A percentile compares a stretch with the other conserved stretches of the same genome.
phyloP scores from a whole-genome alignment of 2,329 filamentous ascomycete genomes.

The Myotisia sp. region DNA sequence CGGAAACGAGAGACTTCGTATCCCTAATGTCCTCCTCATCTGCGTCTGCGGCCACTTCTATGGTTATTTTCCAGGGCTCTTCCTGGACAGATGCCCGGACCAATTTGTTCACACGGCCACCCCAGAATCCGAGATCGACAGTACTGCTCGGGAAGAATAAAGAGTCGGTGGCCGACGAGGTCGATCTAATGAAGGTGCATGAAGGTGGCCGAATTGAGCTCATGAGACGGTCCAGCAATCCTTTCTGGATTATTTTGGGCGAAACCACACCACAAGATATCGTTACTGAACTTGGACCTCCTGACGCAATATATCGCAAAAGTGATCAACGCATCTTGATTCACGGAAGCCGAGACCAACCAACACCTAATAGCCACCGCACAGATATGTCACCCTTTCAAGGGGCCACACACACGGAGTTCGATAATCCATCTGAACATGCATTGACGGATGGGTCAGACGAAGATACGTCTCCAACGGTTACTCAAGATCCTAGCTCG shows the following conservation, averaged over 20 bases:
- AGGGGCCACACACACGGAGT: constrained; percentile 47
- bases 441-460: constrained; percentile 56
- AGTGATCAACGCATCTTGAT: constrained; percentile 80
- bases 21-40: constrained; percentile 66
- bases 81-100: constrained; percentile 78
- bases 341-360: constrained; percentile 37
- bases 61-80: constrained; percentile 80
- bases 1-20: constrained; percentile 62
- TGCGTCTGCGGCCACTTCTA: constrained; percentile 62
- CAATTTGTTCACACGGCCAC: constrained; percentile 58
- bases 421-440: constrained; percentile 60
- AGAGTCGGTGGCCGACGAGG: constrained; percentile 74
- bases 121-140: constrained; percentile 60
- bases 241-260: constrained; percentile 60
- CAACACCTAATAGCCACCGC: constrained; percentile 43
- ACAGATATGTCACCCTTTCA: constrained; percentile 12
- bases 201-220: constrained; percentile 69
- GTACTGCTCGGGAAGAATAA: constrained; percentile 55
- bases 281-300: constrained; percentile 77
- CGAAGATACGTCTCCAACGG: constrained; percentile 41
- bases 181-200: constrained; percentile 64
- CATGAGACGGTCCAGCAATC: constrained; percentile 51
- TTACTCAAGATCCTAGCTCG: constrained; percentile 44
- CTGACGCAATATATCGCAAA: constrained; percentile 86
- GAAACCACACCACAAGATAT: constrained; percentile 87